Evolutionary conservation across 768 basidiomycete genomes (phyloP), one percentile per base, ranked within the genome.

Genomic region (Russula ochroleuca): DNA sequence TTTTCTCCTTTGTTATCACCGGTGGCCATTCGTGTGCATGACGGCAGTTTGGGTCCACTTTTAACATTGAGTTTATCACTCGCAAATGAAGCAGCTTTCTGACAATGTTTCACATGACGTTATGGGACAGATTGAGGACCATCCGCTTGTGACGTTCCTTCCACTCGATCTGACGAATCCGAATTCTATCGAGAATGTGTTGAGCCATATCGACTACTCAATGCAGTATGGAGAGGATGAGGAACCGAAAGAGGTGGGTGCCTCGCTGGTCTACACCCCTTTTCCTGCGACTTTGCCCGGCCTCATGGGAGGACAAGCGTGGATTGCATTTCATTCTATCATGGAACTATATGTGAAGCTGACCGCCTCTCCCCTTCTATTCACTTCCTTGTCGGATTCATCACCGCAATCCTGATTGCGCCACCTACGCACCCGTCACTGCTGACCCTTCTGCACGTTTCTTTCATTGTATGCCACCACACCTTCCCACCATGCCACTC

Each of bases 141-240:
- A 98, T 73, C 97, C 96, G 33, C 83, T 99, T 45, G 97, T 99
- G 23, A 94, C 94, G 2, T 99, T 99, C 79, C 77, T 99, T 41
- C 95, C 97, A 3, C 82, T 99, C 45, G 94, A 99, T 76, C 84
- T 98, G 38, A 86, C 93, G 17, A 84, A 85, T 66, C 83, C 94
- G 54, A 93, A 97, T 70, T 95, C 94, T 0, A 80, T 99, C 57
- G 91, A 92, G 71, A 87, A 84, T 2, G 86, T 98, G 11, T 80
- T 99, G 63, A 94, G 93, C 73, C 94, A 99, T 73, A 90, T 99
- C 59, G 97, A 99, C 77, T 96, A 93, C 70, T 90, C 93, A 62
- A 94, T 99, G 86, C 97, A 99, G 73, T 99, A 97, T 70, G 96
- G 96, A 38, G 96, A 98, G 77, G 93, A 95, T 63, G 96, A 99